Conservation (phyloP, 2,329 filamentous ascomycete species). For the Colletotrichum aenigma region DNA sequence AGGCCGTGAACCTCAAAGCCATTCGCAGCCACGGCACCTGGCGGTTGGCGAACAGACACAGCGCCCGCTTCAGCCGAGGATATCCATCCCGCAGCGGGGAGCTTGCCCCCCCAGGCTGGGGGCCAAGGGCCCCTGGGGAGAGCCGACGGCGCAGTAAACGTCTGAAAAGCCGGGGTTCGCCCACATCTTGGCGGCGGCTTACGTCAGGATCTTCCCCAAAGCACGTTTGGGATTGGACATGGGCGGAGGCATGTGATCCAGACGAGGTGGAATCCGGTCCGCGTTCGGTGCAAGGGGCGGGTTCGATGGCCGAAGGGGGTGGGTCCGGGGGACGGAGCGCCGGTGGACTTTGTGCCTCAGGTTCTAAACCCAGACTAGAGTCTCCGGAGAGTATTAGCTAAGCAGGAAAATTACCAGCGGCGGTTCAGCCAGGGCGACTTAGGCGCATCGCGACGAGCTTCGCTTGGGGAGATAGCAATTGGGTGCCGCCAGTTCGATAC, state of each 20-base stretch:
- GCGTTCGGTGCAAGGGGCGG: background rate
- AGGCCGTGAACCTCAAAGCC: conserved; percentile 20
- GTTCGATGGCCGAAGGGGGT: background rate
- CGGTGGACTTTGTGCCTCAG: background rate
- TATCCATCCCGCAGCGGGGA: conserved; percentile 24
- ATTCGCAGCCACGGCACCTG: conserved; percentile 18
- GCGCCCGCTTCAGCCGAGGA: conserved; percentile 24
- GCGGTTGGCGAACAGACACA: conserved; percentile 19
- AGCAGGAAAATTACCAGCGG: conserved; percentile 1
- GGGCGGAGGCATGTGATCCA: conserved; percentile 16
- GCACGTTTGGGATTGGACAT: background rate
- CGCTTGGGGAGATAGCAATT: background rate
- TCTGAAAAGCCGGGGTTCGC: conserved; percentile 1
- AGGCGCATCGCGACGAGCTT: background rate
- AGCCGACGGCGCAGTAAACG: background rate
- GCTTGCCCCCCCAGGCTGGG: background rate
- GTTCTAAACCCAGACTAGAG: background rate
- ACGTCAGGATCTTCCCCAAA: conserved; percentile 12
- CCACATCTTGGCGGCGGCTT: background rate
- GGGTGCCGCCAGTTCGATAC: background rate
- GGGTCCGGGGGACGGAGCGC: conserved; percentile 14
- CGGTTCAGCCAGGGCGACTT: background rate
- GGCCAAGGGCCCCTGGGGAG: background rate
- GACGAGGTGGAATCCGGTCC: background rate
- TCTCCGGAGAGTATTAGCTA: background rate